Conservation (phyloP, 2,329 filamentous ascomycete species). For the Sclerotinia borealis region DNA sequence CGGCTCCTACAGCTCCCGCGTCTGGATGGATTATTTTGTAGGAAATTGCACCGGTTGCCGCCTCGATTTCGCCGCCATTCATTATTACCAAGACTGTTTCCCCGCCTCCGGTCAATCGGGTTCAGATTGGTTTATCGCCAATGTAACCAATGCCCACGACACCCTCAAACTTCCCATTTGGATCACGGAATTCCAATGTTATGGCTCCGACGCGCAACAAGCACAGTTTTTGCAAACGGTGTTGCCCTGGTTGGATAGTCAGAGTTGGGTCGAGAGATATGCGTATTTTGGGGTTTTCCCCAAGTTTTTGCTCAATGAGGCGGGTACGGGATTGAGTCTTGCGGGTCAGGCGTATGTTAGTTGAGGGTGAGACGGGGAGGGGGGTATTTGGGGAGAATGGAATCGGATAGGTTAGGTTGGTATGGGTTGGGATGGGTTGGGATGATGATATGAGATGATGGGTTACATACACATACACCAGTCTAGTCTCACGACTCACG, state of each 20-base stretch:
- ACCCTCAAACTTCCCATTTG: slow-evolving; percentile 36
- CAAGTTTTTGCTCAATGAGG: slow-evolving; percentile 28
- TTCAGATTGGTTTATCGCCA: slow-evolving; percentile 37
- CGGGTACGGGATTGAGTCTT: slow-evolving; percentile 16
- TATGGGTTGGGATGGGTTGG: not conserved
- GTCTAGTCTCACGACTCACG: too few species aligned
- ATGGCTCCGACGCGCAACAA: slow-evolving; percentile 31
- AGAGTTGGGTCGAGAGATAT: slow-evolving; percentile 36
- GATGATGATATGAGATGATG: too few species aligned
- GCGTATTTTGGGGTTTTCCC: slow-evolving; percentile 32
- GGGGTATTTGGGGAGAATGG: not conserved
- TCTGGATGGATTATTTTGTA: slow-evolving; percentile 39
- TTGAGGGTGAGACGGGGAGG: not conserved
- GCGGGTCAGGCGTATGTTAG: slow-evolving; percentile 18
- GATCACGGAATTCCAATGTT: slow-evolving; percentile 39
- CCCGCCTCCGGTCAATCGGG: slow-evolving; percentile 25
- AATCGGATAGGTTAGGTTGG: not conserved
- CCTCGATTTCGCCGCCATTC: slow-evolving; percentile 40
- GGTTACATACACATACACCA: too few species aligned
- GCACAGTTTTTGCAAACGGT: slow-evolving; percentile 36
- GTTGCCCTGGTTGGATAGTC: slow-evolving; percentile 39
- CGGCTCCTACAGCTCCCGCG: slow-evolving; percentile 33
- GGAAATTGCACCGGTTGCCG: slow-evolving; percentile 36
- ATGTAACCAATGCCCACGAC: slow-evolving; percentile 35
- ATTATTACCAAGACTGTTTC: slow-evolving; percentile 39